Base-by-base conservation (phyloP, 371 early-diverging fungal genomes). In the Lichtheimia ramosa region DNA sequence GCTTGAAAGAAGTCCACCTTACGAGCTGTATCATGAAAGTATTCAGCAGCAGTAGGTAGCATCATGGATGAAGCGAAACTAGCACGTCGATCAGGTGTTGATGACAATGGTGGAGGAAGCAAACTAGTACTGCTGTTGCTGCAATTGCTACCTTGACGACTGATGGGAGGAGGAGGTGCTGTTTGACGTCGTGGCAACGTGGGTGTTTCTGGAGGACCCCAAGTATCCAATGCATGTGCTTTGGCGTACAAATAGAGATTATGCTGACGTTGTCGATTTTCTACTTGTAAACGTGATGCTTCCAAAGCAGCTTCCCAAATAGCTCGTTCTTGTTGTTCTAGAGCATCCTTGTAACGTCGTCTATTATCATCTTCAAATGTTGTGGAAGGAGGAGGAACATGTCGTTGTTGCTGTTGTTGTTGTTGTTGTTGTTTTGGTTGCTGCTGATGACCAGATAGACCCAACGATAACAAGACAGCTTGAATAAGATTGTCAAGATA, bases 151-250 rank as follows among this genome's bases (percentile, higher is more conserved):
- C 24, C 51, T 48, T 62, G 48, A 1, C 58, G 58, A 27, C 58
- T 43, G 6, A 59, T 59, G 13, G 59, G 59, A 16, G 59, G 59
- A 12, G 59, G 59, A n/a, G 59, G 59, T 16, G 53, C 59, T 7
- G 59, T 53, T n/a, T 59, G 53, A 3, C 59, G 59, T 24, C 42
- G 59, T n/a, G 59, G 59, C 15, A 39, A 42, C 1, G n/a, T 24
- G 3, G 57, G 49, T n/a, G 42, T 27, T 14, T 46, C 18, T 21
- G 46, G 46, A 18, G 46, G 46, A 14, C 46, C 46, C 46, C 46
- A 46, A 46, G 46, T 46, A n/a, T 46, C 46, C 25, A 52, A 20
- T 16, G 49, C 51, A 43, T 59, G 53, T 10, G 59, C 59, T 7
- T 51, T 59, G 16, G 59, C 46, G 28, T 59, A 52, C 18, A 53